Conservation (phyloP, 1,284 basidiomycete genomes). For the Ceratobasidium sp. region DNA sequence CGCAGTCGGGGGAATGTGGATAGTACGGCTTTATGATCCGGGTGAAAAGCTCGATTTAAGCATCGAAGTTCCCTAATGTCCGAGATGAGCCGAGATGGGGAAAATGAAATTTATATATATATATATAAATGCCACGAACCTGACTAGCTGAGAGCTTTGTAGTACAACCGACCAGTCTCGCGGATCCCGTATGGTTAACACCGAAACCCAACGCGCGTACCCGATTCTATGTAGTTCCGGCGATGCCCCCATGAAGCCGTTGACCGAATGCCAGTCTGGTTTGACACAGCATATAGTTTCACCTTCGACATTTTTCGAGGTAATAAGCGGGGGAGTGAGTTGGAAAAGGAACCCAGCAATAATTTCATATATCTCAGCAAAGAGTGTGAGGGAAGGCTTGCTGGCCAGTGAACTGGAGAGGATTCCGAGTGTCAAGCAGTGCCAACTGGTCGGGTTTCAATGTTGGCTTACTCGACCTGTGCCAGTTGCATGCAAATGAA, state of each 20-base stretch:
- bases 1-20: background rate
- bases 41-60: background rate
- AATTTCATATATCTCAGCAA: slow-evolving; percentile 5
- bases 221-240: slow-evolving; percentile 5
- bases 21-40: background rate
- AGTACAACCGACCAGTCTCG: background rate
- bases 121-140: no score
- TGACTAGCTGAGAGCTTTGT: background rate
- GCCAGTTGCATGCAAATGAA: no score
- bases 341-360: slow-evolving; percentile 18
- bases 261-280: background rate
- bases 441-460: no score
- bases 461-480: no score
- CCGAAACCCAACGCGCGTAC: background rate
- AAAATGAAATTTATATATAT: no score
- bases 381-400: no score
- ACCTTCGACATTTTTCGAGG: no score
- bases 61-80: slow-evolving; percentile 2
- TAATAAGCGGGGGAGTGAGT: background rate
- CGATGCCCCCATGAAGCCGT: slow-evolving; percentile 11
- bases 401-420: no score
- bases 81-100: background rate
- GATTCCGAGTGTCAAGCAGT: no score
- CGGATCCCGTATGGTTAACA: background rate
- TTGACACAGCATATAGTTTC: slow-evolving; percentile 4